Evolutionary conservation across 1,139 yeast genomes (phyloP).

Genomic region (Geotrichum citri-aurantii): DNA sequence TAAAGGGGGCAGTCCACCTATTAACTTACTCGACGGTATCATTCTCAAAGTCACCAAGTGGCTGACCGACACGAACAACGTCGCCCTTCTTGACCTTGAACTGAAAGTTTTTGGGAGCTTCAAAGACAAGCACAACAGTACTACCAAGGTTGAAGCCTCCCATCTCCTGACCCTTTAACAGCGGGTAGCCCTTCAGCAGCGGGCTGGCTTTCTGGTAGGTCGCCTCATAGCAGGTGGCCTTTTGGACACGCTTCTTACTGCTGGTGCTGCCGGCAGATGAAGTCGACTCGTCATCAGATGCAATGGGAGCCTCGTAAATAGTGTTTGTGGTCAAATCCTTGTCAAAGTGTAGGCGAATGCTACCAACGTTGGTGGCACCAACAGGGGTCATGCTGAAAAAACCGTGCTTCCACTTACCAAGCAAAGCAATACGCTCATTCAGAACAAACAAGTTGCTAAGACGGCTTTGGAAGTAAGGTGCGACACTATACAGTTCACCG

Average conservation of each 20-base stretch:
- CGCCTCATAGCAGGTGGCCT: slow-evolving; percentile 90
- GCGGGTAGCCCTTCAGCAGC: slow-evolving; percentile 81
- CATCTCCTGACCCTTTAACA: slow-evolving; percentile 87
- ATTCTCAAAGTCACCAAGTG: slow-evolving; percentile 48
- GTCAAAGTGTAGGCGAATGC: slow-evolving; percentile 87
- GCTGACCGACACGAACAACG: slow-evolving; percentile 78
- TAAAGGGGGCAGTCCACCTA: background rate
- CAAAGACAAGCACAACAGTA: slow-evolving; percentile 92
- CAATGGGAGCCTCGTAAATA: slow-evolving; percentile 45
- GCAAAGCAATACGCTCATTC: slow-evolving; percentile 90
- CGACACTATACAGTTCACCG: slow-evolving; percentile 92
- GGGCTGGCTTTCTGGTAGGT: slow-evolving; percentile 77
- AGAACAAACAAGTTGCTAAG: slow-evolving; percentile 81
- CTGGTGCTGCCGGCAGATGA: slow-evolving; percentile 9
- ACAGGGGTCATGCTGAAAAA: slow-evolving; percentile 98
- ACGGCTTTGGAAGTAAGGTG: slow-evolving; percentile 90
- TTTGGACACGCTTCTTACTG: slow-evolving; percentile 41
- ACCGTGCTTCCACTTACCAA: slow-evolving; percentile 96
- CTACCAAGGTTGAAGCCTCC: slow-evolving; percentile 97
- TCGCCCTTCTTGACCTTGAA: slow-evolving; percentile 69
- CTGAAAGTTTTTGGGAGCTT: slow-evolving; percentile 76
- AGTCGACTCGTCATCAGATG: slow-evolving; percentile 9
- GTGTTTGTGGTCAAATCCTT: slow-evolving; percentile 83
- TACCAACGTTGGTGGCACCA: slow-evolving; percentile 98
- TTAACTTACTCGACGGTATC: background rate